Percentiles rank a stretch among this genome's conserved stretches.
Evolutionary conservation across 176 grass and related monocot species (phyloP).

Genomic region (Saccharum officinarum): DNA sequence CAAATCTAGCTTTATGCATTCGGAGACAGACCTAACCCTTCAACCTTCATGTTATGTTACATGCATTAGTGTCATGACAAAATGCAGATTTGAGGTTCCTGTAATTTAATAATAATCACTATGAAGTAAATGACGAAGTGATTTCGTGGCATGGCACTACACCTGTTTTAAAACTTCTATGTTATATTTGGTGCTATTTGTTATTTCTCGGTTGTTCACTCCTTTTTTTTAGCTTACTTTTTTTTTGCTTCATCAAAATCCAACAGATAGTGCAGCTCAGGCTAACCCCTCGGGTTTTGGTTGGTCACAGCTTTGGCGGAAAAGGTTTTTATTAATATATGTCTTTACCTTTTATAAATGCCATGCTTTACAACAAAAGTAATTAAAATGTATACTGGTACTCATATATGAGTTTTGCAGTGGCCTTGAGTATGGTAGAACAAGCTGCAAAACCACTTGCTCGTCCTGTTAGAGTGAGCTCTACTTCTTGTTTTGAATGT

Average conservation of each 20-base stretch:
- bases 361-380: not conserved
- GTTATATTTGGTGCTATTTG: not conserved
- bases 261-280: slow-evolving; percentile 83
- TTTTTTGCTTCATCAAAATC: slow-evolving; percentile 19
- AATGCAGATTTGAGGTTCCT: slow-evolving; percentile 6
- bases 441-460: slow-evolving; percentile 97
- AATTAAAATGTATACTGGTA: slow-evolving; percentile 1
- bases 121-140: slow-evolving; percentile 2
- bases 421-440: slow-evolving; percentile 98
- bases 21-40: not conserved
- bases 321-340: slow-evolving; percentile 64
- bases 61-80: not conserved
- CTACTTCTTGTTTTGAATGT: not conserved
- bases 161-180: slow-evolving; percentile 19
- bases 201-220: not conserved
- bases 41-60: not conserved
- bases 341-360: not conserved
- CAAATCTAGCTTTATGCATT: not conserved
- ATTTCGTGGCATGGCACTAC: not conserved
- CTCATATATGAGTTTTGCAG: slow-evolving; percentile 42
- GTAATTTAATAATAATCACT: not conserved
- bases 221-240: slow-evolving; percentile 20
- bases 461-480: slow-evolving; percentile 88
- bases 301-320: slow-evolving; percentile 98
- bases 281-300: slow-evolving; percentile 81